Percentiles rank a stretch among this genome's conserved stretches.
Conservation (phyloP, 2,329 filamentous ascomycete species). For the Cytospora paraplurivora region DNA sequence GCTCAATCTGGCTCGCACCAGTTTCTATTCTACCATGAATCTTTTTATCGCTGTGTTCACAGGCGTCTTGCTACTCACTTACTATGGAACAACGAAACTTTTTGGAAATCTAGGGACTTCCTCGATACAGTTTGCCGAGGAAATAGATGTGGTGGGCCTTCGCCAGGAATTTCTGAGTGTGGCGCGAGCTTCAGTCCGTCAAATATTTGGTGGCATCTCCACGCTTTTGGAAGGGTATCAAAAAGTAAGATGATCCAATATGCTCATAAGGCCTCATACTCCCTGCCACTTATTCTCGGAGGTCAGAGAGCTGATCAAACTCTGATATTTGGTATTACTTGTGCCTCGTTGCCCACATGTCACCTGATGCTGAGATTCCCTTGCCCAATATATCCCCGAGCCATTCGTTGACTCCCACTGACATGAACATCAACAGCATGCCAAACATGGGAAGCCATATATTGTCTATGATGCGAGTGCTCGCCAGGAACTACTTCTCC, state of each 20-base stretch:
- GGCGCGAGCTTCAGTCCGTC: conserved; percentile 5
- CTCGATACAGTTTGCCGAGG: not conserved
- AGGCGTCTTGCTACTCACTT: not conserved
- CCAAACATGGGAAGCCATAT: conserved; percentile 3
- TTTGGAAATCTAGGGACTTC: not conserved
- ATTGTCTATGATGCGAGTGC: conserved; percentile 8
- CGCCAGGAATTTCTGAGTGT: conserved; percentile 2
- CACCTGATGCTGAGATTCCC: not conserved
- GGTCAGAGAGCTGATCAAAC: not conserved
- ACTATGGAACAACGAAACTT: not conserved
- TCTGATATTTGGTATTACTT: not conserved
- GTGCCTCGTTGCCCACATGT: not conserved
- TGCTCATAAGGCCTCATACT: not conserved
- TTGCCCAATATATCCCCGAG: not conserved
- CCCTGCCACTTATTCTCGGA: no score
- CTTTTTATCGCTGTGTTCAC: not conserved
- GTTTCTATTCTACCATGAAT: not conserved
- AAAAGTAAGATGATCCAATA: conserved; percentile 1
- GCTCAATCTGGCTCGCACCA: not conserved
- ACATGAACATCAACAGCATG: not conserved
- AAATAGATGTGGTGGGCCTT: not conserved
- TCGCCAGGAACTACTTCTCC: conserved; percentile 5
- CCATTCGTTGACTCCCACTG: not conserved
- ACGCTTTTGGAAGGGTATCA: conserved; percentile 6
- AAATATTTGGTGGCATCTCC: conserved; percentile 5